A percentile compares a stretch with the other conserved stretches of the same genome.
phyloP scores from a whole-genome alignment of 1,284 basidiomycete genomes.

The Malassezia psittaci region DNA sequence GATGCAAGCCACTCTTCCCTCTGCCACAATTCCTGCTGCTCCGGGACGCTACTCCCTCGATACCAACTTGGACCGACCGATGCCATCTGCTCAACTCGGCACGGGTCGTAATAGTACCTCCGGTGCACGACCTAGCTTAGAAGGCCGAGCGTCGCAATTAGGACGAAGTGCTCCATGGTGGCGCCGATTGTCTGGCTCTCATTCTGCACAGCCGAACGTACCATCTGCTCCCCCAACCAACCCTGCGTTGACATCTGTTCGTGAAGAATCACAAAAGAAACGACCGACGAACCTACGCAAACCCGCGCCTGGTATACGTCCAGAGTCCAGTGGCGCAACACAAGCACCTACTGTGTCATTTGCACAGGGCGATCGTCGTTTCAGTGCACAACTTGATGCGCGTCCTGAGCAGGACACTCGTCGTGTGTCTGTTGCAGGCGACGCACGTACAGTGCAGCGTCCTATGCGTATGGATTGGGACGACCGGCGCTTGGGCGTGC shows the following conservation, averaged over 20 bases:
- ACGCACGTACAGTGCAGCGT: not conserved
- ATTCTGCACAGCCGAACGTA: not conserved
- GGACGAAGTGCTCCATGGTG: conserved; percentile 6
- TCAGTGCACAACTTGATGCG: not conserved
- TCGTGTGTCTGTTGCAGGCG: conserved; percentile 4
- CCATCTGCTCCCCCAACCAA: not conserved
- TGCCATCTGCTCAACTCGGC: not conserved
- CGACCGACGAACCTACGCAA: not conserved
- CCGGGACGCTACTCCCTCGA: conserved; percentile 11
- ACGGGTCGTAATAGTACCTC: not conserved
- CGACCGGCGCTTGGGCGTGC: conserved; percentile 57
- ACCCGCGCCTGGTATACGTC: not conserved
- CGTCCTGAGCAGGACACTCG: not conserved
- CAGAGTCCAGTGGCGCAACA: not conserved
- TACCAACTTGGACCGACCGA: conserved; percentile 3
- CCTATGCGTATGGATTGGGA: not conserved
- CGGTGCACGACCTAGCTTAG: not conserved
- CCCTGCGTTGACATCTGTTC: not conserved
- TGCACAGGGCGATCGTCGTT: not conserved
- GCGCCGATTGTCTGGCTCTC: conserved; percentile 9
- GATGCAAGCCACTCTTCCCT: conserved; percentile 6
- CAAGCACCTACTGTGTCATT: not conserved
- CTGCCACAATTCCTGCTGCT: not conserved
- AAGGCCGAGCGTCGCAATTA: not conserved
- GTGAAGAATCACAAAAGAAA: not conserved